Percentiles rank a stretch among this genome's conserved stretches.
These are phyloP conservation scores for Musa itinerans DNA, from an alignment of 176 grass and related monocot genomes.

Conservation along the genomic window DNA sequence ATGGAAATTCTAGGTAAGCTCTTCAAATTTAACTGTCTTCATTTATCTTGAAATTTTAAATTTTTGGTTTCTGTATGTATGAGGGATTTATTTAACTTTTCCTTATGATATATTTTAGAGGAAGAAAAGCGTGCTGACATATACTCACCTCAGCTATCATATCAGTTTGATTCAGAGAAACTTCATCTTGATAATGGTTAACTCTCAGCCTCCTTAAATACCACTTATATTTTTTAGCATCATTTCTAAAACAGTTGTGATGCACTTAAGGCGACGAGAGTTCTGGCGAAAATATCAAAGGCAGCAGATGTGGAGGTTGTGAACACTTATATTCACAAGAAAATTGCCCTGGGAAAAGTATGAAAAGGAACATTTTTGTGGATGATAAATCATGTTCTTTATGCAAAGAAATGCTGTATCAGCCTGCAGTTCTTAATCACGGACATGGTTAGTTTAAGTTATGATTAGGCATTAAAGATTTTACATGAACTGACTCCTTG, in stretches of 20 bases:
- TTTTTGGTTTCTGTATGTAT: neutral
- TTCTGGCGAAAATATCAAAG: neutral
- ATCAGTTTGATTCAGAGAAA: conserved; percentile 23
- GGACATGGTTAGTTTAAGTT: conserved; percentile 64
- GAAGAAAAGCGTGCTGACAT: conserved; percentile 34
- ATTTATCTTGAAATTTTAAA: neutral
- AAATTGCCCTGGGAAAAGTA: neutral
- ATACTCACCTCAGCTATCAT: conserved; percentile 66
- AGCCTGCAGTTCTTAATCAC: conserved; percentile 80
- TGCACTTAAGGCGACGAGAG: neutral
- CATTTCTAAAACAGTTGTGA: neutral
- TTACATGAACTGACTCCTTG: neutral
- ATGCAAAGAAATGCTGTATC: conserved; percentile 61
- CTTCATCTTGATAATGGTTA: conserved; percentile 37
- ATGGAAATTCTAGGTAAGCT: conserved; percentile 63
- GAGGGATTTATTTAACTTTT: neutral
- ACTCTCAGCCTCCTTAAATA: neutral
- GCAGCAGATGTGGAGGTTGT: neutral
- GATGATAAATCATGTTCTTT: conserved; percentile 54
- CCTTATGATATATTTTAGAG: conserved; percentile 21
- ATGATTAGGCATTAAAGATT: conserved; percentile 8
- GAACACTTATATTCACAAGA: neutral
- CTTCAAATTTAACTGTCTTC: neutral
- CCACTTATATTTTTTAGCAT: neutral
- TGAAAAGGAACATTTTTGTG: conserved; percentile 40